These are phyloP conservation scores for Fimicolochytrium jonesii DNA, from an alignment of 192 early-diverging fungal genomes.

Conservation along the genomic window DNA sequence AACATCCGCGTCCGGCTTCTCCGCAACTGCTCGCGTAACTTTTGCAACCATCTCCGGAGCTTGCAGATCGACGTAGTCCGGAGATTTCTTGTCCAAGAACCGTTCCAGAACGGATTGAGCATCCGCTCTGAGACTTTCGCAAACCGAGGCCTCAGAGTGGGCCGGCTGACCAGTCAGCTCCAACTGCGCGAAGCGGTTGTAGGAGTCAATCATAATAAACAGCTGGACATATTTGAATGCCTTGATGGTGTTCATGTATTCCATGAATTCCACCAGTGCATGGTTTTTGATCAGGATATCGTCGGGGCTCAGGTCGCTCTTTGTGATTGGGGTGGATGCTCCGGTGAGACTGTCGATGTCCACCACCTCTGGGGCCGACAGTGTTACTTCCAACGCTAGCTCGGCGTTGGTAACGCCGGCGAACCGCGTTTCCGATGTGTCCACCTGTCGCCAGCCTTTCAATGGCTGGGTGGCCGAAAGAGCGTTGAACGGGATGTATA, in stretches of 20 bases:
- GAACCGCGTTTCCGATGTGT: constrained; percentile 28
- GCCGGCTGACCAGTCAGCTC: constrained; percentile 4
- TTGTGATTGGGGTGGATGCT: background rate
- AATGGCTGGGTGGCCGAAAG: constrained; percentile 25
- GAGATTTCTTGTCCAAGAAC: background rate
- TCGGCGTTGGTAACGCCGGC: constrained; percentile 13
- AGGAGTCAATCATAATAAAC: constrained; percentile 22
- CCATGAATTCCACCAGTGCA: constrained; percentile 28
- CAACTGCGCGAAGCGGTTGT: constrained; percentile 5
- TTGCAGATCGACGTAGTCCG: background rate
- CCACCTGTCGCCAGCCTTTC: constrained; percentile 27
- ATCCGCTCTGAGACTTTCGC: constrained; percentile 7
- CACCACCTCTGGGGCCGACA: background rate
- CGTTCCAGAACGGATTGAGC: constrained; percentile 8
- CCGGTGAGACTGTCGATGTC: background rate
- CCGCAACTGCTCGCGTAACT: background rate
- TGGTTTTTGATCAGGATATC: constrained; percentile 11
- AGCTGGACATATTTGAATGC: constrained; percentile 13
- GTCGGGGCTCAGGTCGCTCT: background rate
- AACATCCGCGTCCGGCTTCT: background rate
- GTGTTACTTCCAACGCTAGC: constrained; percentile 26
- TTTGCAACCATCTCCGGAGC: background rate
- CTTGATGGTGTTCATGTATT: constrained; percentile 21
- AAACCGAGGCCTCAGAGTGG: background rate
- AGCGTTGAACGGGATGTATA: constrained; percentile 19